A percentile compares a stretch with the other conserved stretches of the same genome.
These are phyloP conservation scores for Daldinia decipiens DNA, from an alignment of 495 filamentous ascomycete genomes.

Conservation along the genomic window DNA sequence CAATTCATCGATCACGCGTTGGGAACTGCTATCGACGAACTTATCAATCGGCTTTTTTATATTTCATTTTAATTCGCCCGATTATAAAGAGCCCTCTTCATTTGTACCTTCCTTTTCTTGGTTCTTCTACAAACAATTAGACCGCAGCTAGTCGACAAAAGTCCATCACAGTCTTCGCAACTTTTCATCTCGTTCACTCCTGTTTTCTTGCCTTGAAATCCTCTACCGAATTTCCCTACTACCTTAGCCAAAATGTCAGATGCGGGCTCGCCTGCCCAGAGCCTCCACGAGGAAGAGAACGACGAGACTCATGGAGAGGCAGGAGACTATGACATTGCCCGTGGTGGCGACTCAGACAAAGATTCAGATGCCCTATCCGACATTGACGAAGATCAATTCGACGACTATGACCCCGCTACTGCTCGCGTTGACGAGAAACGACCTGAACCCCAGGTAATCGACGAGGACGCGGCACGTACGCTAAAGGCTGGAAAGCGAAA, in stretches of 20 bases:
- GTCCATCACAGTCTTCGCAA: conserved; percentile 4
- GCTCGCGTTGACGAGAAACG: conserved; percentile 81
- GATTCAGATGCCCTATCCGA: conserved; percentile 89
- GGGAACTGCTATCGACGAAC: not conserved
- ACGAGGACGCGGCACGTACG: conserved; percentile 82
- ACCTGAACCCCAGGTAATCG: conserved; percentile 73
- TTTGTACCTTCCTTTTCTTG: conserved; percentile 5
- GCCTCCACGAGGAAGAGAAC: conserved; percentile 51
- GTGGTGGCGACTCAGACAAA: conserved; percentile 72
- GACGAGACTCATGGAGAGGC: conserved; percentile 47
- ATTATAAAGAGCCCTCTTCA: not conserved
- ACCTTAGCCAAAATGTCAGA: conserved; percentile 55
- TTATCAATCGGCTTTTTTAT: not conserved
- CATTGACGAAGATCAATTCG: conserved; percentile 94
- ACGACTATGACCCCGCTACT: conserved; percentile 82
- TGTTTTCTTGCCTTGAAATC: not conserved
- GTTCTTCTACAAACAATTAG: conserved; percentile 13
- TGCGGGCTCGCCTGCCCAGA: conserved; percentile 45
- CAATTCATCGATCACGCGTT: not conserved
- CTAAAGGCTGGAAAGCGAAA: conserved; percentile 83
- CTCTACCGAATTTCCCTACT: conserved; percentile 4
- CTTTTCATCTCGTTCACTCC: not conserved
- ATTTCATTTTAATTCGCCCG: not conserved
- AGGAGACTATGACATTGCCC: conserved; percentile 50
- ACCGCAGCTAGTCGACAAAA: not conserved